Evolutionary conservation across 2,329 filamentous ascomycete species (phyloP).

Genomic region (Calonectria leucothoes): DNA sequence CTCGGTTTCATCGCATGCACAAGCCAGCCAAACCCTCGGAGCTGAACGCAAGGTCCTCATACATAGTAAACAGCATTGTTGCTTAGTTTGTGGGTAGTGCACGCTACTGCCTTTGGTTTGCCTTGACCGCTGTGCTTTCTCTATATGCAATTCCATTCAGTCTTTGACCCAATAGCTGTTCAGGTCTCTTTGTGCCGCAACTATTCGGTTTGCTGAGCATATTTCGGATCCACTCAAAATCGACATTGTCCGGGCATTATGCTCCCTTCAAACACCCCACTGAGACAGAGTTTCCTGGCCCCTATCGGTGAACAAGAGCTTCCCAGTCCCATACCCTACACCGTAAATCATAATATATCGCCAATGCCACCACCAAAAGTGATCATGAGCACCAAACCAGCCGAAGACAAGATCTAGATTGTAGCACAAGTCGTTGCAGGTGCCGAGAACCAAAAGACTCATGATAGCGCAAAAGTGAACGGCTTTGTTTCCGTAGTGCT

Average conservation of each 20-base stretch:
- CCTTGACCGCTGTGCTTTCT: not conserved
- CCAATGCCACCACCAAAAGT: constrained; percentile 27
- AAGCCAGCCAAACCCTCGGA: not conserved
- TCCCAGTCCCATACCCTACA: constrained; percentile 12
- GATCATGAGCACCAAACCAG: constrained; percentile 19
- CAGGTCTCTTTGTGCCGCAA: not conserved
- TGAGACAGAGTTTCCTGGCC: constrained; percentile 1
- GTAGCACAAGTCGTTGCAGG: constrained; percentile 21
- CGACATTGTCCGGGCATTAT: not conserved
- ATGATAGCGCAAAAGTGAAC: constrained; percentile 18
- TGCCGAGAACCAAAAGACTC: constrained; percentile 11
- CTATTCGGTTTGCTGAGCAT: not conserved
- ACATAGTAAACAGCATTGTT: not conserved
- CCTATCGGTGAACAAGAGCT: constrained; percentile 6
- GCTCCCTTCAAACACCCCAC: not conserved
- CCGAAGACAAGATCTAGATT: constrained; percentile 23
- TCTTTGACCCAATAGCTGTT: not conserved
- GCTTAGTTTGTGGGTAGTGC: too few relatives aligned
- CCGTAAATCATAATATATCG: constrained; percentile 19
- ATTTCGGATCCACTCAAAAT: not conserved
- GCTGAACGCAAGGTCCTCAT: not conserved
- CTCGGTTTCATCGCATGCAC: not conserved
- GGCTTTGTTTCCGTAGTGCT: constrained; percentile 7
- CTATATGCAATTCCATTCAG: not conserved
- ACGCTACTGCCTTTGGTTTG: not conserved